Base-by-base conservation (phyloP, 225 moss, liverwort and hornwort species). In the Ulota crispa region DNA sequence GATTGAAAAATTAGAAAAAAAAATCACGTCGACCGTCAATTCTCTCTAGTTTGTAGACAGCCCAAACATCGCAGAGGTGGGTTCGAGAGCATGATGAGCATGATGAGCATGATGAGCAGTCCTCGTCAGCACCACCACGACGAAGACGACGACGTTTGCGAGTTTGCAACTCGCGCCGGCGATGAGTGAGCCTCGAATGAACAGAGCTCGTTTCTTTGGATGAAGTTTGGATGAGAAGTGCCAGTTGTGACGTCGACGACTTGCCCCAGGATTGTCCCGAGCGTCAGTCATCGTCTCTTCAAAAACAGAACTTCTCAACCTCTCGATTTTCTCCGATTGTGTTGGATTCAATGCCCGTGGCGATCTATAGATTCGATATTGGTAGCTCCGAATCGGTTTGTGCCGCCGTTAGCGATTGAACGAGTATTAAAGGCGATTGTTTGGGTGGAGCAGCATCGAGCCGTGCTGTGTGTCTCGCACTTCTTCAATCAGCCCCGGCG, bases 91-190 rank as follows among this genome's bases (percentile, higher is more conserved):
- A 34, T 34, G 34, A n/a, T n/a, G n/a, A 36, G 36, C 36, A 36
- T 36, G 36, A 32, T 32, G 32, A 43, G 32, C 54, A 31, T 56
- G 52, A 11, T 59, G 36, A 52, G 36, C 6, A 77, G 64, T 50
- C 83, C 80, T 67, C 67, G 86, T 83, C 83, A 80, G 83, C 83
- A 27, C 70, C 66, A 63, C 78, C 18, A 55, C 41, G 42, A 68
- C 73, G 20, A 67, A 37, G 63, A 31, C 12, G 81, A 74, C 39
- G 39, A 9, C 37, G 37, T 39, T 9, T 39, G 9, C 39, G 39
- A 61, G 57, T 76, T 50, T 50, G 32, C n/a, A 34, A 31, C 21
- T 2, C n/a, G 39, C 9, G 39, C 39, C 39, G 9, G 39, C 39
- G 39, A 8, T 39, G 39, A 39, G 39, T 39, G 39, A 39, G 39